Evolutionary conservation across 306 rosid species (phyloP).

Genomic region (Aeschynomene evenia): DNA sequence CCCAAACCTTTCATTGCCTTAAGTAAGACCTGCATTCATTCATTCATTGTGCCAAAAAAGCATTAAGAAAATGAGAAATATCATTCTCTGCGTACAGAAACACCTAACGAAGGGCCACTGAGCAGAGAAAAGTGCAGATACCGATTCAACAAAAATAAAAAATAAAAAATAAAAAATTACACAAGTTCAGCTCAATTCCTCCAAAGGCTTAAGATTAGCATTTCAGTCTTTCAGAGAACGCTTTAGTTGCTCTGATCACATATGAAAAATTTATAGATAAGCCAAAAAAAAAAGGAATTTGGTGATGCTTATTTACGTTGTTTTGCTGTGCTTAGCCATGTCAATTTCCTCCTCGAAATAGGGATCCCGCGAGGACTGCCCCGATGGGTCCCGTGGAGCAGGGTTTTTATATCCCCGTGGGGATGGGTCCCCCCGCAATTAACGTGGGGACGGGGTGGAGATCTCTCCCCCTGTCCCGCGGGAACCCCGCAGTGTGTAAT

Average conservation of each 20-base stretch:
- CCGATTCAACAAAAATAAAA: too few relatives aligned
- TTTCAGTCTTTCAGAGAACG: not conserved
- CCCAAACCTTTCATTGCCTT: conserved; percentile 85
- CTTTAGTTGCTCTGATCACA: not conserved
- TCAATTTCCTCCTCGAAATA: too few relatives aligned
- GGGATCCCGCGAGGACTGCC: too few relatives aligned
- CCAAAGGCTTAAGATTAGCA: not conserved
- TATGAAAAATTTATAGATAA: not conserved
- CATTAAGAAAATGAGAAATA: not conserved
- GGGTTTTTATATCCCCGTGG: too few relatives aligned
- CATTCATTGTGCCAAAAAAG: conserved; percentile 7
- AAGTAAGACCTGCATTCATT: conserved; percentile 55
- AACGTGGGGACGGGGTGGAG: too few relatives aligned
- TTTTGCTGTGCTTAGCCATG: not conserved
- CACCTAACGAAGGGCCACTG: too few relatives aligned
- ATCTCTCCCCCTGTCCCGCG: too few relatives aligned
- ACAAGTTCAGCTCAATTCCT: not conserved
- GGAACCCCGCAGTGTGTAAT: too few relatives aligned
- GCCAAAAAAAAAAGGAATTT: not conserved
- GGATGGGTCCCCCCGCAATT: too few relatives aligned
- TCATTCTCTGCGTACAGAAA: conserved; percentile 4
- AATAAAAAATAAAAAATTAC: too few relatives aligned
- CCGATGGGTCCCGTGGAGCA: too few relatives aligned
- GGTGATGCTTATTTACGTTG: not conserved
- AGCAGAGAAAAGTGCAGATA: not conserved